Evolutionary conservation across 2,329 filamentous ascomycete species (phyloP).

Genomic region (Diaporthe capsici): DNA sequence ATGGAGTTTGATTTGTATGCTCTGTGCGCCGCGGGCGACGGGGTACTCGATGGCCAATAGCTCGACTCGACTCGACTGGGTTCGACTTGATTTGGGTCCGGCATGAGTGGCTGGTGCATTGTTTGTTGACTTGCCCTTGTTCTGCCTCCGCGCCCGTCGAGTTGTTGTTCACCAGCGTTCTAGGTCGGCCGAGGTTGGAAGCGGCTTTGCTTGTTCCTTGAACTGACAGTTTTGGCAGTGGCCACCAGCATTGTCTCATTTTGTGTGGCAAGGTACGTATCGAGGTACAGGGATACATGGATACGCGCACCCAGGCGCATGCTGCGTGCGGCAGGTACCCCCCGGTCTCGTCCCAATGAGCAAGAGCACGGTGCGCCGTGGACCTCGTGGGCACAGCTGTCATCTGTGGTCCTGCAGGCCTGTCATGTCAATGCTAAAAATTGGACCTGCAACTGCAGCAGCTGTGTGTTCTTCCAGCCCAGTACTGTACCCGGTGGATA

Average conservation of each 20-base stretch:
- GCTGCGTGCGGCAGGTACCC: neutral
- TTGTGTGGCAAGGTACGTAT: neutral
- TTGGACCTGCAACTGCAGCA: constrained; percentile 13
- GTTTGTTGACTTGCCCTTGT: neutral
- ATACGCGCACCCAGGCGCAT: neutral
- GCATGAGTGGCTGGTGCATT: neutral
- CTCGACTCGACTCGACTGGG: neutral
- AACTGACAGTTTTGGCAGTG: neutral
- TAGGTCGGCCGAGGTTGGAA: neutral
- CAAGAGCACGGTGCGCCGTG: constrained; percentile 8
- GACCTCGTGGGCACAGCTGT: constrained; percentile 21
- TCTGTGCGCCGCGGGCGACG: constrained; percentile 3
- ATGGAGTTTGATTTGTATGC: constrained; percentile 15
- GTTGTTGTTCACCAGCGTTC: neutral
- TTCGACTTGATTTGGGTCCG: neutral
- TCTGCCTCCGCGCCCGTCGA: neutral
- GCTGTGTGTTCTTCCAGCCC: neutral
- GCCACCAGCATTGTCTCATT: neutral
- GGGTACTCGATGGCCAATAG: neutral
- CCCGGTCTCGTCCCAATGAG: neutral
- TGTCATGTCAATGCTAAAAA: constrained; percentile 17
- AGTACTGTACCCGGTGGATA: neutral
- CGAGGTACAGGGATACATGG: neutral
- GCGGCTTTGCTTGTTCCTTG: neutral
- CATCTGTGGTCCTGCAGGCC: neutral